These are phyloP conservation scores for Xylaria sp. DNA, from an alignment of 2,329 filamentous ascomycete species.

Conservation along the genomic window DNA sequence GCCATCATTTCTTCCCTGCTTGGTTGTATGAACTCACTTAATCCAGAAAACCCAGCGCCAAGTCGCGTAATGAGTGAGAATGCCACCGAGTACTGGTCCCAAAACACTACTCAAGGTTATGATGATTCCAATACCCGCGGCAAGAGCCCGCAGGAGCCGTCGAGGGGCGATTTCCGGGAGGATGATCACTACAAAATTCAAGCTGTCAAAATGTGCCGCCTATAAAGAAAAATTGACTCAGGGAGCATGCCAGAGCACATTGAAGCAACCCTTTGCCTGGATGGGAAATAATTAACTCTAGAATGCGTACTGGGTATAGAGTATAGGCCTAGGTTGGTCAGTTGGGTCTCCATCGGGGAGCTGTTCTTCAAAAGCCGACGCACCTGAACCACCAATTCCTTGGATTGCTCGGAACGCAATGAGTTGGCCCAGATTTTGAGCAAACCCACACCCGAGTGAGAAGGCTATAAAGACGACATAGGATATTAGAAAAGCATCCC, in stretches of 20 bases:
- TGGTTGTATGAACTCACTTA: constrained; percentile 57
- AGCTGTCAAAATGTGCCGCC: constrained; percentile 13
- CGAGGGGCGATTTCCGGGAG: constrained; percentile 61
- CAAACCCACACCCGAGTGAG: constrained; percentile 65
- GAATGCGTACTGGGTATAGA: constrained; percentile 57
- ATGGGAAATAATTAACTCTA: not conserved
- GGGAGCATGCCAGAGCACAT: not conserved
- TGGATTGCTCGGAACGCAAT: constrained; percentile 62
- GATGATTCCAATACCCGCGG: constrained; percentile 60
- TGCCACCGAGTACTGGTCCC: constrained; percentile 63
- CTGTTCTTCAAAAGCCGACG: constrained; percentile 35
- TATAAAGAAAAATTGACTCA: not conserved
- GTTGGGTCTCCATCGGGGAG: constrained; percentile 3
- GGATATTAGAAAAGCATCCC: constrained; percentile 61
- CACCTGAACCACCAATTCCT: constrained; percentile 63
- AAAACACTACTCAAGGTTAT: constrained; percentile 61
- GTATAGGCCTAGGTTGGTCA: constrained; percentile 57
- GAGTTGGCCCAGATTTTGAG: constrained; percentile 57
- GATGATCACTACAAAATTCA: constrained; percentile 57
- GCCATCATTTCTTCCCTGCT: not conserved
- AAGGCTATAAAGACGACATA: constrained; percentile 67
- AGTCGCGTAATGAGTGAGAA: constrained; percentile 60
- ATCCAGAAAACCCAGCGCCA: constrained; percentile 71
- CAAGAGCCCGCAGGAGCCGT: constrained; percentile 56
- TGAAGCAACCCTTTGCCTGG: not conserved